phyloP scores from a whole-genome alignment of 306 rosid species.

The Chamaecrista fasciculata region DNA sequence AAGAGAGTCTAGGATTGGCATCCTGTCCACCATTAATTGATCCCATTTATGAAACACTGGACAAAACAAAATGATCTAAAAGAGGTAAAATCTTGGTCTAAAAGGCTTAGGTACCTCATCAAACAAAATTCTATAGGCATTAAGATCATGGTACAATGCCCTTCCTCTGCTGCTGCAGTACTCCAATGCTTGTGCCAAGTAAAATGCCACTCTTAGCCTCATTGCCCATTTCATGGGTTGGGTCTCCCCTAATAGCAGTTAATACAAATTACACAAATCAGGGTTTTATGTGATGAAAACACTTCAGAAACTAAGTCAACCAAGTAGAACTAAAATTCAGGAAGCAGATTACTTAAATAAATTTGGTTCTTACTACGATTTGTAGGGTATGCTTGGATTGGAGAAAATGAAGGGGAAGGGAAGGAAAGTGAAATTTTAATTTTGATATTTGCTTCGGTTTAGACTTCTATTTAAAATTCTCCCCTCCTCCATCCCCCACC shows the following conservation, averaged over 20 bases:
- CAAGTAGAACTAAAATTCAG: neutral
- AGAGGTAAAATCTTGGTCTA: conserved; percentile 4
- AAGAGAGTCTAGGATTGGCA: conserved; percentile 89
- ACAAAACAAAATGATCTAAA: conserved; percentile 18
- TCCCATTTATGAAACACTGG: conserved; percentile 22
- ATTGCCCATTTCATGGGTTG: conserved; percentile 99
- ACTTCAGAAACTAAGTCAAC: conserved; percentile 21
- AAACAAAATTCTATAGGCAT: conserved; percentile 93
- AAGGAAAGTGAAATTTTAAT: no score
- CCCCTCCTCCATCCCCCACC: no score
- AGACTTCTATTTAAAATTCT: no score
- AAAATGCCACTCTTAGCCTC: conserved; percentile 97
- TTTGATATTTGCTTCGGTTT: no score
- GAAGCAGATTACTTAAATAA: conserved; percentile 10
- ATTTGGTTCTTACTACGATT: neutral
- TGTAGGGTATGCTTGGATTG: no score
- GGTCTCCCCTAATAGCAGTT: conserved; percentile 66
- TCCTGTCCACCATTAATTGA: conserved; percentile 50
- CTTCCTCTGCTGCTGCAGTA: conserved; percentile 85
- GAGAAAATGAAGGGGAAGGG: no score
- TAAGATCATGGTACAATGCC: conserved; percentile 93
- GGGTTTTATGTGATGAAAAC: neutral
- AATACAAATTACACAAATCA: conserved; percentile 35
- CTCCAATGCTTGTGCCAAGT: conserved; percentile 93
- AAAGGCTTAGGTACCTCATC: conserved; percentile 57